These are phyloP conservation scores for Mucor velutinosus DNA, from an alignment of 371 early-diverging fungal species.

Conservation along the genomic window DNA sequence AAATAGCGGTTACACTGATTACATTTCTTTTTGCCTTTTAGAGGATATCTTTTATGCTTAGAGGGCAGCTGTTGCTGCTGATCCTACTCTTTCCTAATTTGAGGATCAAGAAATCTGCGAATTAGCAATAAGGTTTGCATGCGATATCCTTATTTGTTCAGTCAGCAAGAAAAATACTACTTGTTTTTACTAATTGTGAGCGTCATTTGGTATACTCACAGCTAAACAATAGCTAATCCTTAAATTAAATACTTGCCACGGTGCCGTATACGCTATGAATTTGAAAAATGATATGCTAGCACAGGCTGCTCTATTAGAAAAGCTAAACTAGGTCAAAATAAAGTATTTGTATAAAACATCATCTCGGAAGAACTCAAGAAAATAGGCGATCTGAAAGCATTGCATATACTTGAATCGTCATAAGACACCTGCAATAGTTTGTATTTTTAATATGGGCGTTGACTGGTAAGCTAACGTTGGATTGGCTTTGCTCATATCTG, in stretches of 20 bases:
- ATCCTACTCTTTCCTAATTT: neutral
- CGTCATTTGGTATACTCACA: neutral
- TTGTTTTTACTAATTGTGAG: neutral
- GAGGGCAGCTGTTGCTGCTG: neutral
- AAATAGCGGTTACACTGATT: constrained; percentile 8
- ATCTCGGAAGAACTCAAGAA: too few species aligned
- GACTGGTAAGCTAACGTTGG: too few species aligned
- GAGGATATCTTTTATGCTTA: neutral
- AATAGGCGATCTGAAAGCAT: too few species aligned
- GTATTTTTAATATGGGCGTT: too few species aligned
- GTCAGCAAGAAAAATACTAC: neutral
- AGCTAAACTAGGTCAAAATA: too few species aligned
- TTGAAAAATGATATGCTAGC: too few species aligned
- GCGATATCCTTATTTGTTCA: neutral
- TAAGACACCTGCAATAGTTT: too few species aligned
- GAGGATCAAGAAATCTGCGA: neutral
- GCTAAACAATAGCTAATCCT: neutral
- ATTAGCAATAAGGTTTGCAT: neutral
- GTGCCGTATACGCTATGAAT: neutral
- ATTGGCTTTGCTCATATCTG: too few species aligned
- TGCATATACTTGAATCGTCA: too few species aligned
- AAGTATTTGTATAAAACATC: too few species aligned
- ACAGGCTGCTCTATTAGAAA: too few species aligned
- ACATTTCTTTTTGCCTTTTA: constrained; percentile 1
- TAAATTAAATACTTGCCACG: too few species aligned